These are phyloP conservation scores for Noccaea caerulescens DNA, from an alignment of 345 rosid genomes.

Conservation along the genomic window DNA sequence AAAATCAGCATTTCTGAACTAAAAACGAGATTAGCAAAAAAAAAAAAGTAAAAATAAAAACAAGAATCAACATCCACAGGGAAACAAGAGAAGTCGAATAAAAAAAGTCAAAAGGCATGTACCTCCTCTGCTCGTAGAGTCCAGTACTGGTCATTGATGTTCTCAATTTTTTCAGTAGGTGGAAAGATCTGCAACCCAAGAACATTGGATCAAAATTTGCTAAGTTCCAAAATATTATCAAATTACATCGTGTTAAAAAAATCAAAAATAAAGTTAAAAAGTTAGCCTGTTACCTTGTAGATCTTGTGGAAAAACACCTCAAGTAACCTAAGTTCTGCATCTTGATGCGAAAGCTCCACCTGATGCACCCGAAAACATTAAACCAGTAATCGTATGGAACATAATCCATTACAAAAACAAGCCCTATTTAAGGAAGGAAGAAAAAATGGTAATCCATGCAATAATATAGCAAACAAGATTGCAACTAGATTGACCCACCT, in stretches of 20 bases:
- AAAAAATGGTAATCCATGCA: constrained; percentile 19
- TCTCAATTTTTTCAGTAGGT: constrained; percentile 83
- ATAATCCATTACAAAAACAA: constrained; percentile 12
- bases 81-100: not conserved
- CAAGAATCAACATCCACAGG: constrained; percentile 6
- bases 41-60: not conserved
- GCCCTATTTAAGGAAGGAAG: constrained; percentile 9
- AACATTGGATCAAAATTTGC: constrained; percentile 23
- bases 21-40: too few species aligned
- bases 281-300: constrained; percentile 69
- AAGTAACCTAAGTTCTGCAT: constrained; percentile 90
- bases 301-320: constrained; percentile 97
- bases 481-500: constrained; percentile 52
- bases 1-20: constrained; percentile 6
- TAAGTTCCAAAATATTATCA: constrained; percentile 13
- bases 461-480: constrained; percentile 17
- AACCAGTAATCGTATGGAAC: constrained; percentile 16
- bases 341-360: constrained; percentile 91
- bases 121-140: constrained; percentile 98
- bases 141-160: constrained; percentile 98
- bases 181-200: constrained; percentile 72
- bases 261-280: not conserved
- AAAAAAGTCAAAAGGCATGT: constrained; percentile 31
- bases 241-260: constrained; percentile 13
- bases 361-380: constrained; percentile 41